Evolutionary conservation across 2,329 filamentous ascomycete genomes (phyloP), one percentile per base, ranked within the genome.

Genomic region (Xylaria sp.): DNA sequence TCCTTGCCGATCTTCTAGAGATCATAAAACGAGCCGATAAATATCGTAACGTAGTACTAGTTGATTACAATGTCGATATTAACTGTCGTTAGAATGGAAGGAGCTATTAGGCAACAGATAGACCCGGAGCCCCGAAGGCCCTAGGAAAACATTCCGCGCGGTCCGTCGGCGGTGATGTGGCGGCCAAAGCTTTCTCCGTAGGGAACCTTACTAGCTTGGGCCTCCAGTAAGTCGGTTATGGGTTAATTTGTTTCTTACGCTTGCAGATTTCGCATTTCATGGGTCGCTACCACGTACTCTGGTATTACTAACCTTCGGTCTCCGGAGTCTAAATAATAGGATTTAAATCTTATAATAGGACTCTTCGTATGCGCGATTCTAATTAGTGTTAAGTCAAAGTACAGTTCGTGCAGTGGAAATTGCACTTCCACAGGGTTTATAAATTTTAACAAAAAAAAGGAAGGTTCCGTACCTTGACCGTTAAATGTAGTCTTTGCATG

Each of bases 291-390:
- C 27, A 5, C 56, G 9, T 11, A 30, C n/a, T 45, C 36, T 11
- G n/a, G 32, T 5, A 50, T 51, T 51, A n/a, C 57, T 39, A 50
- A 30, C 47, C 32, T 30, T 51, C 17, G 21, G 47, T 51, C 47
- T 61, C 47, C 47, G 45, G 36, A 24, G 12, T 36, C 19, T 27
- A n/a, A n/a, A n/a, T n/a, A n/a, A n/a, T n/a, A n/a, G n/a, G n/a
- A n/a, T n/a, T n/a, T n/a, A n/a, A n/a, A n/a, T n/a, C n/a, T n/a
- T n/a, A n/a, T n/a, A n/a, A n/a, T n/a, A n/a, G n/a, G n/a, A n/a
- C n/a, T n/a, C n/a, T n/a, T n/a, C n/a, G n/a, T n/a, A n/a, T n/a
- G n/a, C n/a, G n/a, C n/a, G n/a, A n/a, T n/a, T n/a, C n/a, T n/a
- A n/a, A n/a, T n/a, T n/a, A n/a, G n/a, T n/a, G n/a, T n/a, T n/a